Evolutionary conservation across 2,329 filamentous ascomycete genomes (phyloP).

Genomic region (Claviceps lovelessii): DNA sequence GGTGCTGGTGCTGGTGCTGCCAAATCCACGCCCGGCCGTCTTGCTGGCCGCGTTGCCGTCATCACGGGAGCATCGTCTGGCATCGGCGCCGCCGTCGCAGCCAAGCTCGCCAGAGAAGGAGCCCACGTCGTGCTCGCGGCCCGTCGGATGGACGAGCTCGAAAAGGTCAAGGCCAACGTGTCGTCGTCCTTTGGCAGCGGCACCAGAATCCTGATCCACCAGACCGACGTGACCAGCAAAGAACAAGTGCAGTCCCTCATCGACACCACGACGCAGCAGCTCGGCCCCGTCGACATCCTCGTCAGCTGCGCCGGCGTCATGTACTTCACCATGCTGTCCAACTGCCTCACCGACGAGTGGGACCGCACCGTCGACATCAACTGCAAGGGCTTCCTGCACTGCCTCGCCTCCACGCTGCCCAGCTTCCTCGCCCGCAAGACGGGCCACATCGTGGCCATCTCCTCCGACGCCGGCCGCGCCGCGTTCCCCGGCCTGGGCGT

Average conservation of each 20-base stretch:
- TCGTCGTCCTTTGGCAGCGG: conserved; percentile 42
- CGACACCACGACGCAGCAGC: conserved; percentile 38
- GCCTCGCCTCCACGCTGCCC: conserved; percentile 54
- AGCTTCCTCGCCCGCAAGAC: conserved; percentile 53
- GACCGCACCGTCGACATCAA: conserved; percentile 73
- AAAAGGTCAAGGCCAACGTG: conserved; percentile 48
- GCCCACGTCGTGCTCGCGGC: conserved; percentile 59
- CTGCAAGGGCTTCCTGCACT: conserved; percentile 69
- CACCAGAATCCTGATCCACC: conserved; percentile 53
- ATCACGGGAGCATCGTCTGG: conserved; percentile 70
- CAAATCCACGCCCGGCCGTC: conserved; percentile 41
- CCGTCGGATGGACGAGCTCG: conserved; percentile 53
- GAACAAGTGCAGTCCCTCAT: conserved; percentile 54
- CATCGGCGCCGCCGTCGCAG: conserved; percentile 61
- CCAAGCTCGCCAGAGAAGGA: conserved; percentile 54
- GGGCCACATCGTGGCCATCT: conserved; percentile 68
- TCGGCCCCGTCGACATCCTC: conserved; percentile 65
- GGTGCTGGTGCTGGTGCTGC: too few relatives aligned
- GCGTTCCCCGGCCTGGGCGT: conserved; percentile 71
- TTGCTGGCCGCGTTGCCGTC: conserved; percentile 57
- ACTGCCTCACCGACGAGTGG: conserved; percentile 60
- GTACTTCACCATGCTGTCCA: conserved; percentile 83
- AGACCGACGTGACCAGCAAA: conserved; percentile 59
- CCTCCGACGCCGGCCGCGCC: conserved; percentile 68
- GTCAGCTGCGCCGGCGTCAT: conserved; percentile 71